Evolutionary conservation across 176 grass and related monocot species (phyloP), one percentile per base, ranked within the genome.

Genomic region (Microstegium vimineum): DNA sequence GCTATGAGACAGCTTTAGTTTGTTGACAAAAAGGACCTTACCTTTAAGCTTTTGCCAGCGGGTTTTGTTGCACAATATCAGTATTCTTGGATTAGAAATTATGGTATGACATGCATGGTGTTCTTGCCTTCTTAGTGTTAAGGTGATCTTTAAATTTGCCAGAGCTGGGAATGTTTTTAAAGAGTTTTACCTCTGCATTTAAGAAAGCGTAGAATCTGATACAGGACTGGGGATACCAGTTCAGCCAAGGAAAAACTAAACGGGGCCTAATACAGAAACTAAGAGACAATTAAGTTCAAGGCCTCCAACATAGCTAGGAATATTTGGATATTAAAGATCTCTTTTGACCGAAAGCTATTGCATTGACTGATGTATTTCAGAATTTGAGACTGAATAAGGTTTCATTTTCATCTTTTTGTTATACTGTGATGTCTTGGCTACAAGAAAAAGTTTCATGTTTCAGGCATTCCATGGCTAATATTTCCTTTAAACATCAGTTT

Each of bases 401-500:
- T 17, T 32, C 14, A 22, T 38, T 75, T 67, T 60, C 36, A 20
- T 75, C 57, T 75, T 61, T 49, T 33, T 77, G 13, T 40, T 77
- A 63, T 65, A 28, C 8, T 78, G 27, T 59, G 59, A 88, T 66
- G 2, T 76, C 12, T 25, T 3, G 61, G 76, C 17, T 27, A 31
- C 47, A 16, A 38, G 18, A 40, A 28, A n/a, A 75, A 41, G 8
- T 43, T 86, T 36, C 20, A 51, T 79, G 38, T 51, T 60, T 87
- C 15, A 35, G 41, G 18, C 23, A 38, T 22, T 72, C 43, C 45
- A 80, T 9, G 20, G 12, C 15, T 46, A 14, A 25, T 68, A 51
- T 27, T 43, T 89, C 20, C 32, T 81, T 85, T 15, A 67, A 85
- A 23, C 22, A 63, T 27, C 1, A 62, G 14, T 81, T 85, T 64